Conservation (phyloP, 2,329 filamentous ascomycete species). For the Epichloe bromicola region DNA sequence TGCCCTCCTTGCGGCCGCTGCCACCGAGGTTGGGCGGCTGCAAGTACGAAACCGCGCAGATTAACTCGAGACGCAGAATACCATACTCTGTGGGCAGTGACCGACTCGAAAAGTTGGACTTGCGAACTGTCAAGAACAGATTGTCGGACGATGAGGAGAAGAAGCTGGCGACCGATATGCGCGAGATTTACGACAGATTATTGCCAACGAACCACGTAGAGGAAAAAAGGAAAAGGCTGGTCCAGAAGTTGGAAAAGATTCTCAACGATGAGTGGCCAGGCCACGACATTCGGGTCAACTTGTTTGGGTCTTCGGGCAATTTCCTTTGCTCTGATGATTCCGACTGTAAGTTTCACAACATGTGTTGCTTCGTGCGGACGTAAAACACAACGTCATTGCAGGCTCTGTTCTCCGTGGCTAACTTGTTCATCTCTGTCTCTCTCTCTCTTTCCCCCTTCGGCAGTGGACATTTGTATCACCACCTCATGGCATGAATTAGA, state of each 20-base stretch:
- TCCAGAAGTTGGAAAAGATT: conserved; percentile 77
- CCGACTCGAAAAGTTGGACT: conserved; percentile 56
- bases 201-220: conserved; percentile 72
- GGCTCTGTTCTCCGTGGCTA: conserved; percentile 1
- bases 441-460: not conserved
- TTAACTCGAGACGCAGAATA: conserved; percentile 73
- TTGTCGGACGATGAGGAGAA: conserved; percentile 61
- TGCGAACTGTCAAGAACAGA: conserved; percentile 58
- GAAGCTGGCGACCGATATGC: conserved; percentile 70
- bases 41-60: conserved; percentile 78
- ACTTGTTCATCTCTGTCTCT: not conserved
- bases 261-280: conserved; percentile 89
- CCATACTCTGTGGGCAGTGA: conserved; percentile 84
- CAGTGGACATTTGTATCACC: conserved; percentile 96
- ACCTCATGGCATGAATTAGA: conserved; percentile 81
- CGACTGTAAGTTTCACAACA: conserved; percentile 54
- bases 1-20: conserved; percentile 54
- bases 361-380: not conserved
- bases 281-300: conserved; percentile 75
- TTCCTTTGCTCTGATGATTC: conserved; percentile 89
- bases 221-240: conserved; percentile 57
- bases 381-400: not conserved
- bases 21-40: conserved; percentile 52
- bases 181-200: conserved; percentile 72
- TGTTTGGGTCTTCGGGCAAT: conserved; percentile 98